Evolutionary conservation across 2,329 filamentous ascomycete genomes (phyloP), one percentile per base, ranked within the genome.

Genomic region (Fusarium bulbicola): DNA sequence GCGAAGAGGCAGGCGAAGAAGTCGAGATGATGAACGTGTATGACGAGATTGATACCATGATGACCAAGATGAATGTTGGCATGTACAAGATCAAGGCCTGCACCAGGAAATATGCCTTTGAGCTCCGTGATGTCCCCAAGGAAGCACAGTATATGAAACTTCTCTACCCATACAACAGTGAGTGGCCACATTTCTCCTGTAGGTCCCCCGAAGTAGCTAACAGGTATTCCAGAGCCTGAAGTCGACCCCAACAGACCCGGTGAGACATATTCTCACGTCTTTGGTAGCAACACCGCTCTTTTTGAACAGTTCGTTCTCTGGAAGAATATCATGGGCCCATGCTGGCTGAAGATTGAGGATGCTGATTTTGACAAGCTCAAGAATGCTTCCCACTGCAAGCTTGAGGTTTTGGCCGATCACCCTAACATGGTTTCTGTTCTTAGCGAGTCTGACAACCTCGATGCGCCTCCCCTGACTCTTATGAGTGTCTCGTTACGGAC

Each of bases 301-400:
- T 99, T 99, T 77, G 96, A 99, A 82, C 96, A 99, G 77, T 99
- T 99, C 79, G 96, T 99, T 26, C 87, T 99, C 10, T 98, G 95
- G 93, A 98, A 98, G 84, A 97, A 97, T 79, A 93, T 99, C 76
- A 99, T 98, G 95, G 96, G 96, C 4, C 96, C 96, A 36, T 98
- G 96, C 81, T 99, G 96, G 96, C 88, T 99, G 50, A 95, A 92
- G 79, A 96, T 99, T 62, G 89, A 95, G 74, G 92, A 93, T 74
- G 93, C 93, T 36, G 92, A 98, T 80, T 98, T 97, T 80, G 88
- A 89, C 24, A 87, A 92, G 11, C 87, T 98, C 74, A 95, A 94
- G 82, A 98, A 98, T 77, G 93, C 95, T 16, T 99, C 96, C 2
- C 96, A 97, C 89, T 98, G 96, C 86, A 98, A 98, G 82, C 90